Conservation (phyloP, 768 basidiomycete genomes). For the Podaxis sp. region DNA sequence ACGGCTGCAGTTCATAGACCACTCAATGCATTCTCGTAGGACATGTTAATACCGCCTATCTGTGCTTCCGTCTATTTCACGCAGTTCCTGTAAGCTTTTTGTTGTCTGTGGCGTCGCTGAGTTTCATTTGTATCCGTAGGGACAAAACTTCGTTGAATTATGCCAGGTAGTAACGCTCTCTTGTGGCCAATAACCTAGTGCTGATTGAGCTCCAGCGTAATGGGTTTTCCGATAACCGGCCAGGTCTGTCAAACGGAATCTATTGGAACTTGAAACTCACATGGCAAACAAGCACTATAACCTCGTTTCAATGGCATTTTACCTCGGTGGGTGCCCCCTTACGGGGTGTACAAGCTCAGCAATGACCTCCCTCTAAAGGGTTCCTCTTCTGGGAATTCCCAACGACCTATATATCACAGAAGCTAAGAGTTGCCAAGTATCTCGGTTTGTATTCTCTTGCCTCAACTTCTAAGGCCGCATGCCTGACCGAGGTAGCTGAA, state of each 20-base stretch:
- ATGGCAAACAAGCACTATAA: slow-evolving; percentile 49
- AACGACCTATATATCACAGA: slow-evolving; percentile 64
- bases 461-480: background rate
- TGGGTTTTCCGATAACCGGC: slow-evolving; percentile 64
- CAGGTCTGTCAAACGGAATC: slow-evolving; percentile 34
- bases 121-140: slow-evolving; percentile 25
- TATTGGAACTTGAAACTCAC: background rate
- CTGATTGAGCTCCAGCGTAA: slow-evolving; percentile 38
- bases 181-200: background rate
- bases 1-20: background rate
- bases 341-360: background rate
- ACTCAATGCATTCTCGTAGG: slow-evolving; percentile 14
- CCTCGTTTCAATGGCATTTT: slow-evolving; percentile 62
- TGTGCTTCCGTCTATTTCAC: slow-evolving; percentile 63
- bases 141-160: slow-evolving; percentile 73
- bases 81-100: slow-evolving; percentile 51
- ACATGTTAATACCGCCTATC: slow-evolving; percentile 24
- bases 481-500: background rate
- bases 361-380: slow-evolving; percentile 29
- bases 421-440: slow-evolving; percentile 57
- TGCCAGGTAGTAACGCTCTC: slow-evolving; percentile 44
- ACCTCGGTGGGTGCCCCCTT: slow-evolving; percentile 39
- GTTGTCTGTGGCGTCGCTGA: background rate
- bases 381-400: slow-evolving; percentile 65
- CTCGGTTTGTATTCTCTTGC: slow-evolving; percentile 37